Percentiles rank a stretch among this genome's conserved stretches.
phyloP scores from a whole-genome alignment of 257 asterid species.

The Craterostigma plantagineum region DNA sequence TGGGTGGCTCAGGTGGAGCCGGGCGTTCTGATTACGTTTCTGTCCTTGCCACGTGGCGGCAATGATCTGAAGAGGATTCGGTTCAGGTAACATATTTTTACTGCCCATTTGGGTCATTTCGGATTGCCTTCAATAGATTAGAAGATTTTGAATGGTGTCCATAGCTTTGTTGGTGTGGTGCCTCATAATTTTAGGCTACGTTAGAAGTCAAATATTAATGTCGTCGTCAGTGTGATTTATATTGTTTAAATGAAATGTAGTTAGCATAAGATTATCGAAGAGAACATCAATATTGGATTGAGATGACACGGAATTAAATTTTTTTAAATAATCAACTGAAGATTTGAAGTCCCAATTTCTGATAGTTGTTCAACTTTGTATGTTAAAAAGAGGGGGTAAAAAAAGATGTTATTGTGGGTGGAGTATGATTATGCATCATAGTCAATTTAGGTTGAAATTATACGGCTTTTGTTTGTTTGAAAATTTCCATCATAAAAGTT shows the following conservation, averaged over 20 bases:
- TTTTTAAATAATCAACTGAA: no score
- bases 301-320: no score
- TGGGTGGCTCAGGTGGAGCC: conserved; percentile 99
- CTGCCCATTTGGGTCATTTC: conserved; percentile 7
- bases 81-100: conserved; percentile 43
- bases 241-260: no score
- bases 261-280: no score
- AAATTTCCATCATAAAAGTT: conserved; percentile 1
- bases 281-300: no score
- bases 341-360: no score
- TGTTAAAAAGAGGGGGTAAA: no score
- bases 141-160: conserved; percentile 1
- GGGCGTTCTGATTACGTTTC: conserved; percentile 83
- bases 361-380: no score
- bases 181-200: background rate
- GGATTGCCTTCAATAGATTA: conserved; percentile 1
- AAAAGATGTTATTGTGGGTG: no score
- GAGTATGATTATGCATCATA: no score
- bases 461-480: conserved; percentile 1
- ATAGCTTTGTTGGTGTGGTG: conserved; percentile 4
- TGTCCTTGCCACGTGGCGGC: conserved; percentile 88
- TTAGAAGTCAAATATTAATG: no score
- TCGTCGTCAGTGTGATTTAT: no score
- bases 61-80: conserved; percentile 92
- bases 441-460: background rate